Percentiles rank a stretch among this genome's conserved stretches.
Evolutionary conservation across 345 rosid species (phyloP).

Genomic region (Excoecaria agallocha): DNA sequence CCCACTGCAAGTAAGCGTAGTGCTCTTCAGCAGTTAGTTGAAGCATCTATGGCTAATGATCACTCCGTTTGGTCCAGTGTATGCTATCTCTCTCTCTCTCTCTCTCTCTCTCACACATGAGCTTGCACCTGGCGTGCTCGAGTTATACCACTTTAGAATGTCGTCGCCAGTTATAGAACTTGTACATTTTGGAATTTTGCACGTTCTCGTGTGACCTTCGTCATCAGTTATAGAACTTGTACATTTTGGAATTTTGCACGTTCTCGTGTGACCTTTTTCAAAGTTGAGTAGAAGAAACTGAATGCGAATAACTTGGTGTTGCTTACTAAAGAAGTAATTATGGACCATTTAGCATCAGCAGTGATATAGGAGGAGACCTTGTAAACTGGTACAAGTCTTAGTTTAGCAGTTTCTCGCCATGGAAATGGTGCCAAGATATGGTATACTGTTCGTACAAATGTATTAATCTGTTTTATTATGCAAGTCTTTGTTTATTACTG

Average conservation of each 20-base stretch:
- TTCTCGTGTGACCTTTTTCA: not conserved
- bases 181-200: slow-evolving; percentile 3
- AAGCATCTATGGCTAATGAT: slow-evolving; percentile 71
- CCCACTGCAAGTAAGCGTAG: slow-evolving; percentile 55
- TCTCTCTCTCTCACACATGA: not conserved
- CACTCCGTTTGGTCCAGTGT: slow-evolving; percentile 80
- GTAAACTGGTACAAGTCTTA: not conserved
- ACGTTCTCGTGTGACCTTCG: not conserved
- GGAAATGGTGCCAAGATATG: not conserved
- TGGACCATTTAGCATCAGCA: not conserved
- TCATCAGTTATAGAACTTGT: not conserved
- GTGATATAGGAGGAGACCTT: not conserved
- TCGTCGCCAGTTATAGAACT: not conserved
- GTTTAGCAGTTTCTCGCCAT: not conserved
- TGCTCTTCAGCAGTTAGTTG: slow-evolving; percentile 81
- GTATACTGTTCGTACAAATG: not conserved
- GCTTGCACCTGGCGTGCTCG: not conserved
- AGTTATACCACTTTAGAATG: not conserved
- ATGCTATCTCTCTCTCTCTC: slow-evolving; percentile 16
- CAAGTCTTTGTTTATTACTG: not conserved
- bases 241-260: slow-evolving; percentile 1
- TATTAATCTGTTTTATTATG: not conserved
- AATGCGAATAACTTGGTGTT: not conserved
- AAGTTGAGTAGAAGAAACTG: not conserved
- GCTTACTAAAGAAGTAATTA: not conserved